Conservation (phyloP, 148 eudicot genomes). For the Camellia sinensis region DNA sequence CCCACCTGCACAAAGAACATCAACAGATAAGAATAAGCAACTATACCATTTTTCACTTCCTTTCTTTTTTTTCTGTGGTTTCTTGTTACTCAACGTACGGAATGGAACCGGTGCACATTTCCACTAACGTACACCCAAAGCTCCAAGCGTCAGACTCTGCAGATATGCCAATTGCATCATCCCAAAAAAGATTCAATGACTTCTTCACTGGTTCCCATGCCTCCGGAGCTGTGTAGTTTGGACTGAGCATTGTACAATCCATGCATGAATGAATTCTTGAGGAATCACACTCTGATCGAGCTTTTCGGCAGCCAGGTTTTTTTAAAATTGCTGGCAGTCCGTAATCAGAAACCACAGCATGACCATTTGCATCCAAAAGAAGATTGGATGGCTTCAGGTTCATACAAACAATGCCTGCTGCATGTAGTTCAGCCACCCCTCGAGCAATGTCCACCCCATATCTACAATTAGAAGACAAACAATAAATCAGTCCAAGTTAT, state of each 20-base stretch:
- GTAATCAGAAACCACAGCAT: conserved; percentile 89
- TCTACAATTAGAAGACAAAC: conserved; percentile 37
- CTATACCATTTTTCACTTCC: conserved; percentile 3
- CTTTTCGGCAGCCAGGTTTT: conserved; percentile 81
- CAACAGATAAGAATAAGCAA: conserved; percentile 16
- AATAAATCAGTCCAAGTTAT: conserved; percentile 4
- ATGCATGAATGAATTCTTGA: conserved; percentile 87
- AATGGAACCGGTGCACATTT: conserved; percentile 95
- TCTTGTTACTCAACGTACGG: conserved; percentile 57
- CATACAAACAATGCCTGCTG: conserved; percentile 98
- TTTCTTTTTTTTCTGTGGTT: not conserved
- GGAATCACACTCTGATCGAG: conserved; percentile 71
- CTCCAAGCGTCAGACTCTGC: conserved; percentile 99
- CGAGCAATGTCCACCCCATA: conserved; percentile 97
- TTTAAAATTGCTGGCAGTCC: conserved; percentile 93
- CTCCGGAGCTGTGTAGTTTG: conserved; percentile 96
- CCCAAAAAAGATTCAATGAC: conserved; percentile 87
- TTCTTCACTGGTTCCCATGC: conserved; percentile 98
- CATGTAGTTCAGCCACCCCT: conserved; percentile 97
- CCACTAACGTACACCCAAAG: conserved; percentile 97
- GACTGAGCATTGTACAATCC: conserved; percentile 97
- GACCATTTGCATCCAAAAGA: conserved; percentile 81
- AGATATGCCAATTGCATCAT: conserved; percentile 89
- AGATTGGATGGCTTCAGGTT: conserved; percentile 92
- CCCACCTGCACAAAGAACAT: conserved; percentile 65